Evolutionary conservation across 2,329 filamentous ascomycete genomes (phyloP).

Genomic region (Botrytis aclada): DNA sequence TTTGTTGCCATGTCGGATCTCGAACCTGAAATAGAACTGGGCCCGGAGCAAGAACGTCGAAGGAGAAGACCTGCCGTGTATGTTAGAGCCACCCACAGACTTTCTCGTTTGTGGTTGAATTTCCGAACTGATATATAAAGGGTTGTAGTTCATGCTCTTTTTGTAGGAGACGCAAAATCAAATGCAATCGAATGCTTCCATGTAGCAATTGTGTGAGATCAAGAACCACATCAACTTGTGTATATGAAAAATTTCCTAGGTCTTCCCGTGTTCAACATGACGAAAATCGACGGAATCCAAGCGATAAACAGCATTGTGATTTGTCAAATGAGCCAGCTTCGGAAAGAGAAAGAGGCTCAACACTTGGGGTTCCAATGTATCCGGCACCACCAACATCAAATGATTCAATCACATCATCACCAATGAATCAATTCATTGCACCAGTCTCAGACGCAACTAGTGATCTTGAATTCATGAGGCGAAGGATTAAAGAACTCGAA

Average conservation of each 20-base stretch:
- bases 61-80: conserved; percentile 47
- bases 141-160: conserved; percentile 52
- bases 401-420: neutral
- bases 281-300: neutral
- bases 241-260: conserved; percentile 43
- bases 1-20: neutral
- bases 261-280: conserved; percentile 1
- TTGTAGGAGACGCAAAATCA: conserved; percentile 59
- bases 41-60: conserved; percentile 36
- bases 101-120: neutral
- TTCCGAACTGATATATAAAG: conserved; percentile 24
- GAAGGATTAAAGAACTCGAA: neutral
- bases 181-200: conserved; percentile 57
- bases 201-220: conserved; percentile 59
- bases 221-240: conserved; percentile 49
- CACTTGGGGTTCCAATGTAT: neutral
- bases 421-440: neutral
- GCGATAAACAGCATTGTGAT: neutral
- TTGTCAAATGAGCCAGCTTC: neutral
- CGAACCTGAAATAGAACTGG: conserved; percentile 31
- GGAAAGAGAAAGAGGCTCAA: neutral
- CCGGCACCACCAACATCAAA: neutral
- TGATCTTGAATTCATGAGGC: neutral
- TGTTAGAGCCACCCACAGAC: conserved; percentile 24
- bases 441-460: neutral